A percentile compares a stretch with the other conserved stretches of the same genome.
Conservation (phyloP, 345 rosid genomes). For the Aquilaria yunnanensis region DNA sequence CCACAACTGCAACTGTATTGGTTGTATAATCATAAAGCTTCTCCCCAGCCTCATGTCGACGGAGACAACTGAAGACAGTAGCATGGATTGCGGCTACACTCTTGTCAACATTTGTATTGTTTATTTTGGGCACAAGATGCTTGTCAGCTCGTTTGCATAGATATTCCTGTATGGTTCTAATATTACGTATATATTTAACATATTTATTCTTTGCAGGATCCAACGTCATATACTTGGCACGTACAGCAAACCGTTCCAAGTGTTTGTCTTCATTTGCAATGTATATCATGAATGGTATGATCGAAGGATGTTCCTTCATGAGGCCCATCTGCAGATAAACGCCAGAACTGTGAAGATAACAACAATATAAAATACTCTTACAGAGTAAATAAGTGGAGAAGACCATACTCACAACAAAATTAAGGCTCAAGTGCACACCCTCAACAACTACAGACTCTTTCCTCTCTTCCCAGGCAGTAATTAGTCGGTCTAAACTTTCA, state of each 20-base stretch:
- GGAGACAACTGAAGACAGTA: slow-evolving; percentile 90
- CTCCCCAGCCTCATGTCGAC: slow-evolving; percentile 83
- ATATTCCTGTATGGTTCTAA: slow-evolving; percentile 94
- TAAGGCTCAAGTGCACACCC: slow-evolving; percentile 98
- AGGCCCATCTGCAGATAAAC: slow-evolving; percentile 78
- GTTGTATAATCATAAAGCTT: slow-evolving; percentile 75
- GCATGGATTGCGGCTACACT: slow-evolving; percentile 99
- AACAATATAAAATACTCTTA: too few relatives aligned
- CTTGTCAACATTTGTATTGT: slow-evolving; percentile 93
- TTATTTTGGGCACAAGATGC: slow-evolving; percentile 94
- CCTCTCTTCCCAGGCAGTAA: slow-evolving; percentile 95
- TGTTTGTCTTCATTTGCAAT: slow-evolving; percentile 95
- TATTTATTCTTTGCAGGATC: slow-evolving; percentile 97
- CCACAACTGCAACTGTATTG: slow-evolving; percentile 67
- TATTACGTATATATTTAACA: slow-evolving; percentile 88
- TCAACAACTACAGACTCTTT: slow-evolving; percentile 97
- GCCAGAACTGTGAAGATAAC: background rate
- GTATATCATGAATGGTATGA: slow-evolving; percentile 95
- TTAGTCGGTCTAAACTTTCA: slow-evolving; percentile 95
- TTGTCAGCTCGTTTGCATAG: slow-evolving; percentile 93
- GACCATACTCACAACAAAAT: slow-evolving; percentile 79
- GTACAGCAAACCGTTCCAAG: slow-evolving; percentile 95
- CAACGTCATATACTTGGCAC: slow-evolving; percentile 98
- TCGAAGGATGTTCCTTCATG: slow-evolving; percentile 98
- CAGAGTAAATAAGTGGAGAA: background rate